These are phyloP conservation scores for Ganoderma lucidum DNA, from an alignment of 1,284 basidiomycete genomes.

Conservation along the genomic window DNA sequence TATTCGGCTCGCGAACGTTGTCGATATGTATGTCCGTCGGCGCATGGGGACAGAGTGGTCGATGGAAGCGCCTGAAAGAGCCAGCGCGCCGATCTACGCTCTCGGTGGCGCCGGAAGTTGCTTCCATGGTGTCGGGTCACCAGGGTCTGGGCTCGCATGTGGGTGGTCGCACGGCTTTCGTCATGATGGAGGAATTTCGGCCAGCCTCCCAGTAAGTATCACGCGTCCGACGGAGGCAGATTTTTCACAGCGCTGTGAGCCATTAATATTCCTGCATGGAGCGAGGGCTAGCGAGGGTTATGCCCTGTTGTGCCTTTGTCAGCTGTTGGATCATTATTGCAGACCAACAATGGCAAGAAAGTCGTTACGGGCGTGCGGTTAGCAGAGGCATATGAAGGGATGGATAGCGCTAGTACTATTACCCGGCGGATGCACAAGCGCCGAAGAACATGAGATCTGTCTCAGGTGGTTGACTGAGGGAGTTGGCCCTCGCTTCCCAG, in stretches of 20 bases:
- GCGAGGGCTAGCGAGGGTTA: background rate
- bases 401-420: too few relatives aligned
- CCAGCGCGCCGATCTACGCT: background rate
- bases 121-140: constrained; percentile 12
- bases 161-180: constrained; percentile 28
- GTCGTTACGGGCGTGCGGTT: background rate
- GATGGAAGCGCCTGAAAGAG: background rate
- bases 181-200: constrained; percentile 30
- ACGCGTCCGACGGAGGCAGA: constrained; percentile 11
- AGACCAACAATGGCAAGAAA: background rate
- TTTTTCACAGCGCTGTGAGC: background rate
- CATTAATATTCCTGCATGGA: background rate
- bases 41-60: background rate
- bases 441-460: constrained; percentile 28
- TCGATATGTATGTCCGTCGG: background rate
- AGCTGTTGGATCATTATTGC: background rate
- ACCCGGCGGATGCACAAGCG: background rate
- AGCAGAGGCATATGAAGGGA: background rate
- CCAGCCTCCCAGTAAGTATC: constrained; percentile 15
- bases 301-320: background rate
- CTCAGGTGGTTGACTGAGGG: constrained; percentile 13
- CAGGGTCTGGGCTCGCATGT: constrained; percentile 20
- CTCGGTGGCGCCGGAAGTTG: background rate
- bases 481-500: constrained; percentile 6
- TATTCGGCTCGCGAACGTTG: background rate